Evolutionary conservation across 2,329 filamentous ascomycete species (phyloP).

Genomic region (Talaromyces funiculosus): DNA sequence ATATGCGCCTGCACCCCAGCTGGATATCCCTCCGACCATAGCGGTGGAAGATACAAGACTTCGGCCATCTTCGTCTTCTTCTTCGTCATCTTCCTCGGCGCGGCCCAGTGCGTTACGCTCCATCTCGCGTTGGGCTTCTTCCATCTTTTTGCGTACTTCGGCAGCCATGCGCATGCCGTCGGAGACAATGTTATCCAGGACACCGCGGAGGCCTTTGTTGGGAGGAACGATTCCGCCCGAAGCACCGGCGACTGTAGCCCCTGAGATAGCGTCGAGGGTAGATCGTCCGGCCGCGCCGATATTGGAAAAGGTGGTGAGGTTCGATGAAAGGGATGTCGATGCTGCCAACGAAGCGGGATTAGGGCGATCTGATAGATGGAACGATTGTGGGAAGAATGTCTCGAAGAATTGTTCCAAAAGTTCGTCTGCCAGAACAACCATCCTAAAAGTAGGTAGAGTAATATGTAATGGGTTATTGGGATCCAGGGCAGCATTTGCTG

Average conservation of each 20-base stretch:
- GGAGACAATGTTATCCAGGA: slow-evolving; percentile 94
- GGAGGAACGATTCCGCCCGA: slow-evolving; percentile 57
- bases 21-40: slow-evolving; percentile 31
- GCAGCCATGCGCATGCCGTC: slow-evolving; percentile 95
- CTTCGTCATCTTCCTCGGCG: slow-evolving; percentile 64
- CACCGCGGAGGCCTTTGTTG: slow-evolving; percentile 75
- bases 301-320: slow-evolving; percentile 80
- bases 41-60: slow-evolving; percentile 19
- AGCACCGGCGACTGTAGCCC: slow-evolving; percentile 42
- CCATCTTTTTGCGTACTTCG: slow-evolving; percentile 86
- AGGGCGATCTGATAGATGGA: slow-evolving; percentile 70
- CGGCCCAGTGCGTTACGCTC: slow-evolving; percentile 70
- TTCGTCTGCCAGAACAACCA: slow-evolving; percentile 96
- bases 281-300: slow-evolving; percentile 49
- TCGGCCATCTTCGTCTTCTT: slow-evolving; percentile 57
- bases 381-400: slow-evolving; percentile 85
- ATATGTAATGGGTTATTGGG: slow-evolving; percentile 91
- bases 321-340: slow-evolving; percentile 53
- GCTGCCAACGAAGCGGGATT: slow-evolving; percentile 42
- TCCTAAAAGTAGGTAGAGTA: slow-evolving; percentile 93
- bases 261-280: slow-evolving; percentile 25
- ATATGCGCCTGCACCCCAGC: slow-evolving; percentile 40
- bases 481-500: slow-evolving; percentile 84
- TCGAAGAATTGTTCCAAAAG: slow-evolving; percentile 96
- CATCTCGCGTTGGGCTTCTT: slow-evolving; percentile 87